These are phyloP conservation scores for Aureobasidium zeae DNA, from an alignment of 2,329 filamentous ascomycete genomes.

Conservation along the genomic window DNA sequence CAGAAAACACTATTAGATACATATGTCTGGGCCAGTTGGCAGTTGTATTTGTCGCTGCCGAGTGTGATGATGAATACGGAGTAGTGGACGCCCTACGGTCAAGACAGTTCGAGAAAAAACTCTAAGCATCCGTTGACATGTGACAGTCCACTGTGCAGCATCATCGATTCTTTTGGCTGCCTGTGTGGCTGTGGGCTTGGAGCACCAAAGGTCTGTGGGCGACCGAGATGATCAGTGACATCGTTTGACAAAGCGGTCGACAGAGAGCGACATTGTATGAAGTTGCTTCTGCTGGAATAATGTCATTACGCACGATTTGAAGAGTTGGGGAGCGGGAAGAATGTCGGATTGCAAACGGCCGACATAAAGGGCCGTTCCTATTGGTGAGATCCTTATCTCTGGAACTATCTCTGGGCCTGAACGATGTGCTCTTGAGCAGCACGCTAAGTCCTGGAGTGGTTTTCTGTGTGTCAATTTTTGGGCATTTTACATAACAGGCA, in stretches of 20 bases:
- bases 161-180: constrained; percentile 5
- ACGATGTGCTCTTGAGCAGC: background rate
- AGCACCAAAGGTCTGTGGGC: background rate
- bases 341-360: constrained; percentile 9
- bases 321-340: constrained; percentile 4
- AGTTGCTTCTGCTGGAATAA: background rate
- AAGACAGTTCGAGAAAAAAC: background rate
- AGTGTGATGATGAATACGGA: too few relatives aligned
- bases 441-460: constrained; percentile 9
- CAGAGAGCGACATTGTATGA: constrained; percentile 2
- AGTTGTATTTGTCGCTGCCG: too few relatives aligned
- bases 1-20: too few relatives aligned
- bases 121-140: constrained; percentile 11
- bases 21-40: too few relatives aligned
- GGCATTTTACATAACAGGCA: constrained; percentile 6
- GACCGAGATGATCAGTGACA: background rate
- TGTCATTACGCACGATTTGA: constrained; percentile 13
- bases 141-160: constrained; percentile 6
- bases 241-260: background rate
- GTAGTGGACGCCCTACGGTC: too few relatives aligned
- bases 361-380: background rate
- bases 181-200: background rate
- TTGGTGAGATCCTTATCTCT: constrained; percentile 13
- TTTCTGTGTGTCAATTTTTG: constrained; percentile 11
- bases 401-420: constrained; percentile 6